Percentiles rank a stretch among this genome's conserved stretches.
Evolutionary conservation across 169 alveolate species (phyloP).

Genomic region (Eimeria zaria): DNA sequence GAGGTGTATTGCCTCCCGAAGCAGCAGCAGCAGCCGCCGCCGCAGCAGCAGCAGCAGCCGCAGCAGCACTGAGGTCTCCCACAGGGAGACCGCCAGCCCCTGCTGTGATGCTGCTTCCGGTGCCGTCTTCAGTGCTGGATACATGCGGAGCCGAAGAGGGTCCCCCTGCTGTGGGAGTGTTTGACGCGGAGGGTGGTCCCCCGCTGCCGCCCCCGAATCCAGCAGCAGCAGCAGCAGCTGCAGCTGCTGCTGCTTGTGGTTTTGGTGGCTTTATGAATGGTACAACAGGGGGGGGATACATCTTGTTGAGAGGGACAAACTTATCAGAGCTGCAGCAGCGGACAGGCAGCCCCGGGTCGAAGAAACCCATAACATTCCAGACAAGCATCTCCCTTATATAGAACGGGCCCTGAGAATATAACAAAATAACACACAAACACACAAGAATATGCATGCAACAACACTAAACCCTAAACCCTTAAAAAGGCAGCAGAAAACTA

Average conservation of each 20-base stretch:
- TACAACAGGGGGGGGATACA: slow-evolving; percentile 88
- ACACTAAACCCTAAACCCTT: neutral
- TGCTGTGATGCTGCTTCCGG: slow-evolving; percentile 19
- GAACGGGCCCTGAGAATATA: slow-evolving; percentile 87
- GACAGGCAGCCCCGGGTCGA: slow-evolving; percentile 89
- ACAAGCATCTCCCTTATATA: slow-evolving; percentile 86
- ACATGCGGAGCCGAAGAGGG: slow-evolving; percentile 1
- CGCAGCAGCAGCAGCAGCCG: slow-evolving; percentile 47
- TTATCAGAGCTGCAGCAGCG: slow-evolving; percentile 88
- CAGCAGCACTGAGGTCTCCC: slow-evolving; percentile 48
- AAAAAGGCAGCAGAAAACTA: too few species aligned
- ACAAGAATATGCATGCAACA: neutral
- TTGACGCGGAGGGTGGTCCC: slow-evolving; percentile 18
- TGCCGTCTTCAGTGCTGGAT: slow-evolving; percentile 25
- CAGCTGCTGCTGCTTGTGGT: slow-evolving; percentile 83
- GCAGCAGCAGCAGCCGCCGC: slow-evolving; percentile 57
- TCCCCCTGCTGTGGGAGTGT: slow-evolving; percentile 17
- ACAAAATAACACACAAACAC: neutral
- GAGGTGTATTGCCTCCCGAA: slow-evolving; percentile 37
- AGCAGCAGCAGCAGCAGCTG: slow-evolving; percentile 60
- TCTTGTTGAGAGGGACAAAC: slow-evolving; percentile 87
- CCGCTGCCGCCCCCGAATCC: slow-evolving; percentile 43
- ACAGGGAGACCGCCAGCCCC: neutral
- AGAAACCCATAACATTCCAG: slow-evolving; percentile 88
- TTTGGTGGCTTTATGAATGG: slow-evolving; percentile 88